Percentiles rank a stretch among this genome's conserved stretches.
Evolutionary conservation across 306 rosid genomes (phyloP).

Genomic region (Trifolium subterraneum): DNA sequence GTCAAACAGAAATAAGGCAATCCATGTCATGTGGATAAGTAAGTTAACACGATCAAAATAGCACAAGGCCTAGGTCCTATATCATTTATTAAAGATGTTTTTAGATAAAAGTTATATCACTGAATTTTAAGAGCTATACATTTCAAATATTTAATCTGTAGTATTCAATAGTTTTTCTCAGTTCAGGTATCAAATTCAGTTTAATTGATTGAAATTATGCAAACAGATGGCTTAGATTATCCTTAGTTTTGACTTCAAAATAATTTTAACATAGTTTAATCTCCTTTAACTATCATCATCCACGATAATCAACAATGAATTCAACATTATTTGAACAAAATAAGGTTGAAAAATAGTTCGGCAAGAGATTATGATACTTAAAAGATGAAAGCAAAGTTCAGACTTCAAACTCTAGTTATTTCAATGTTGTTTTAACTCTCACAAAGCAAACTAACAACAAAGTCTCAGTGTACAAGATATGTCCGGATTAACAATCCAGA

Average conservation of each 20-base stretch:
- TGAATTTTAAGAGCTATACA: constrained; percentile 21
- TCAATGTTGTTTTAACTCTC: neutral
- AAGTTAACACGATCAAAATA: constrained; percentile 23
- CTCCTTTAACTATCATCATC: neutral
- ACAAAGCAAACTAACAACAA: neutral
- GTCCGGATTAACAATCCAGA: neutral
- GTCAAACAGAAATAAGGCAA: constrained; percentile 13
- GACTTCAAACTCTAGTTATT: neutral
- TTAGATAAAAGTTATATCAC: neutral
- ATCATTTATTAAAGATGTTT: constrained; percentile 16
- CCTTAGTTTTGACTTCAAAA: constrained; percentile 1
- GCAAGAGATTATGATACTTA: neutral
- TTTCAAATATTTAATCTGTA: constrained; percentile 10
- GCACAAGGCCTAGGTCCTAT: neutral
- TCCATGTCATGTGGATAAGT: constrained; percentile 3
- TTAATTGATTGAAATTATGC: constrained; percentile 10
- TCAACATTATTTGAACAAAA: neutral
- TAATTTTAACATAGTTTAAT: neutral
- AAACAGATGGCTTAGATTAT: neutral
- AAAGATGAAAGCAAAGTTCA: constrained; percentile 23
- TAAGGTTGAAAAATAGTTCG: neutral
- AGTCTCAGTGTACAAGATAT: neutral
- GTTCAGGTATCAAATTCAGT: constrained; percentile 2
- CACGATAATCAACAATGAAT: neutral
- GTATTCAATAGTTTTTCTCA: neutral